These are phyloP conservation scores for Plantago ovata DNA, from an alignment of 257 asterid genomes.

Conservation along the genomic window DNA sequence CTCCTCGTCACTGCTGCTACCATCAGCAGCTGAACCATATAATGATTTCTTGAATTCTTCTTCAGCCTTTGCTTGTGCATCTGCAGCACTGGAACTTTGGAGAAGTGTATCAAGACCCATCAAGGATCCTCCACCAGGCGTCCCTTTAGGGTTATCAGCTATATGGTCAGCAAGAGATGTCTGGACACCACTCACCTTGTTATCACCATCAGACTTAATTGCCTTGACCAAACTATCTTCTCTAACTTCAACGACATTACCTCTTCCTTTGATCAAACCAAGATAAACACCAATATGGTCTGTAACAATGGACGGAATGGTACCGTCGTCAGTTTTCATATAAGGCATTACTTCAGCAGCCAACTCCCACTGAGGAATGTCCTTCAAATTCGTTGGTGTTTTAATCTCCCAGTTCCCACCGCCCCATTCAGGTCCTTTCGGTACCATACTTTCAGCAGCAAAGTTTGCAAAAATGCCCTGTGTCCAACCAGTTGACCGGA, in stretches of 20 bases:
- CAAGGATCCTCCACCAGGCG: conserved; percentile 46
- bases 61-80: conserved; percentile 96
- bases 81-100: conserved; percentile 51
- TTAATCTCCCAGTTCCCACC: conserved; percentile 99
- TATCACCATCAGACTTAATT: conserved; percentile 56
- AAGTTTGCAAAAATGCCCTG: conserved; percentile 98
- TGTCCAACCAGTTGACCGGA: conserved; percentile 98
- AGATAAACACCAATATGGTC: conserved; percentile 98
- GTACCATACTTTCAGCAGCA: conserved; percentile 99
- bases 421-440: conserved; percentile 99
- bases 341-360: conserved; percentile 99
- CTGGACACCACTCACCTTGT: conserved; percentile 49
- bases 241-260: conserved; percentile 88
- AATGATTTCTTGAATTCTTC: conserved; percentile 90
- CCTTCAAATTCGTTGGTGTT: conserved; percentile 83
- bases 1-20: conserved; percentile 98
- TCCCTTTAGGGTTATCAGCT: conserved; percentile 42
- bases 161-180: conserved; percentile 39
- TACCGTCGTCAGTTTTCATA: conserved; percentile 97
- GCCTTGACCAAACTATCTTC: conserved; percentile 87
- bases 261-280: conserved; percentile 95
- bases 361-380: conserved; percentile 97
- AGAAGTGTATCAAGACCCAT: conserved; percentile 80
- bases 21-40: conserved; percentile 75
- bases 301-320: conserved; percentile 89